Base-by-base conservation (phyloP, 2,329 filamentous ascomycete species). In the Madurella fahalii region DNA sequence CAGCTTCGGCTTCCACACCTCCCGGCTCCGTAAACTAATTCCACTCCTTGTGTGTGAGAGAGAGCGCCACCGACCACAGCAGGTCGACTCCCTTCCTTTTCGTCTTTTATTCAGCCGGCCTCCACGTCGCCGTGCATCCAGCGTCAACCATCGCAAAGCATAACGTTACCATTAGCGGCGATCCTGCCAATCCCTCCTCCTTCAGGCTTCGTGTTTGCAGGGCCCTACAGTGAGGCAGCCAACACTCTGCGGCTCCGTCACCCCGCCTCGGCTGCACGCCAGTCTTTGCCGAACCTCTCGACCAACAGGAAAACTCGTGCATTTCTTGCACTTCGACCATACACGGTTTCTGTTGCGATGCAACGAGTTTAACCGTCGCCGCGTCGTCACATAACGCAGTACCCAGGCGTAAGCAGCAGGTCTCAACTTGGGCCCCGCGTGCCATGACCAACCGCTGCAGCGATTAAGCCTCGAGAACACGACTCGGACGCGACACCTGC, bases 181-280 rank as follows among this genome's bases (percentile, higher is more conserved):
- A 17, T 41, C 34, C 30, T 32, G 11, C 40, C 51, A 25, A 32
- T 25, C 41, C 25, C 15, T 34, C 20, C 12, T n/a, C 15, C 34
- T 34, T 4, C 25, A 15, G 15, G 15, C 40, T 11, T 18, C 40
- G 39, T 16, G 47, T 50, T 41, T 40, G 25, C 47, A 43, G 31
- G 39, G 42, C 15, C 17, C 17, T 40, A n/a, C 41, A n/a, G 37
- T 30, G 42, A 55, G 53, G 48, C 48, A 37, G 47, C 47, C 48
- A 43, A 40, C 39, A 42, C 15, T 18, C 17, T 17, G n/a, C n/a
- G n/a, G n/a, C n/a, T n/a, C n/a, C n/a, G 34, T 50, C 34, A 15
- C 41, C 25, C 37, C 34, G 12, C 46, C 17, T 47, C 16, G 25
- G 17, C 42, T 40, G 37, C 46, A 25, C 47, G 47, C 47, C 34